phyloP scores from a whole-genome alignment of 495 filamentous ascomycete species.

The Tuber borchii region DNA sequence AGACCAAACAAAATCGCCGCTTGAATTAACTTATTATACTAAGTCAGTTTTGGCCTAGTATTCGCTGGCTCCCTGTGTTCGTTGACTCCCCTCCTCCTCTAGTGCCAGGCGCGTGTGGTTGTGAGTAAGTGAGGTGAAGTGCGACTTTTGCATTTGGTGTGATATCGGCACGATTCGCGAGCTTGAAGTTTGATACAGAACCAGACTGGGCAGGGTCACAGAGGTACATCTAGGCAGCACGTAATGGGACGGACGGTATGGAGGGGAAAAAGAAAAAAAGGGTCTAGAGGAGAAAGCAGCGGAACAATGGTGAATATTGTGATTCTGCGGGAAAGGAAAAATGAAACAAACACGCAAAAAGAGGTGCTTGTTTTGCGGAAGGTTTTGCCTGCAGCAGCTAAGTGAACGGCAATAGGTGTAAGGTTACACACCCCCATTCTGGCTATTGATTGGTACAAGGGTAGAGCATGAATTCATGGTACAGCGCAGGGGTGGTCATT shows the following conservation, averaged over 20 bases:
- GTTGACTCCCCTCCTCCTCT: too few relatives aligned
- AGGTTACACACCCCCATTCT: not conserved
- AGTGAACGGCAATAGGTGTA: not conserved
- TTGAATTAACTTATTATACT: too few relatives aligned
- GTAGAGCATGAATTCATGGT: too few relatives aligned
- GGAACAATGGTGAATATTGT: not conserved
- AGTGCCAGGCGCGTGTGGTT: not conserved
- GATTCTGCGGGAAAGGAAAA: not conserved
- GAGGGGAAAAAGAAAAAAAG: not conserved
- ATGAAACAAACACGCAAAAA: not conserved
- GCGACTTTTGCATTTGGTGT: constrained; percentile 1
- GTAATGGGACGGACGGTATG: not conserved
- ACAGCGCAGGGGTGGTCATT: too few relatives aligned
- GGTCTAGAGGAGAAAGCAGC: not conserved
- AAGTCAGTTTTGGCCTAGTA: too few relatives aligned
- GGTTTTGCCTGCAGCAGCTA: not conserved
- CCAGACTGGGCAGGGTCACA: not conserved
- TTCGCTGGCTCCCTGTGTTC: too few relatives aligned
- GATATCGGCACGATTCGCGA: not conserved
- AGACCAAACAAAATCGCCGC: too few relatives aligned
- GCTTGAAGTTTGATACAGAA: not conserved
- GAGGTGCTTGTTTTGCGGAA: not conserved
- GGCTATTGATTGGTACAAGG: not conserved
- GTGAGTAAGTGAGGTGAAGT: not conserved
- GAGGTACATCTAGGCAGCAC: not conserved